Conservation (phyloP, 2,329 filamentous ascomycete genomes). For the Phialophora expanda region DNA sequence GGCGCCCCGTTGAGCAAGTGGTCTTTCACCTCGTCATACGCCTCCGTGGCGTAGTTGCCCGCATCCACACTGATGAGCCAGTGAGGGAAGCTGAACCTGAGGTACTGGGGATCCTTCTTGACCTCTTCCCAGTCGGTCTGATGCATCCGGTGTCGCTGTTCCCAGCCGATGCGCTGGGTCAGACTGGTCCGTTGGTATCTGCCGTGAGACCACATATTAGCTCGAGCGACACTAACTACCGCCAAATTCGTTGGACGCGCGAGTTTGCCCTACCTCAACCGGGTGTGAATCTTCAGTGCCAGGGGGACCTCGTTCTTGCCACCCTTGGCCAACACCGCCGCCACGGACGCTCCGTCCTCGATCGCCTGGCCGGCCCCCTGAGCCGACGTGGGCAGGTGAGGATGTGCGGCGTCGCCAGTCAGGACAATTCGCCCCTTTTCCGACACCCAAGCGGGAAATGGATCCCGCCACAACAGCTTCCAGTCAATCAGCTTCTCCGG, state of each 20-base stretch:
- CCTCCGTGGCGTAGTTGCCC: constrained; percentile 52
- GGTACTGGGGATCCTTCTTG: constrained; percentile 49
- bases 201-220: constrained; percentile 45
- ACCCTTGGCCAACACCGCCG: constrained; percentile 18
- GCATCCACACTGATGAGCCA: constrained; percentile 59
- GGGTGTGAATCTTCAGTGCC: constrained; percentile 12
- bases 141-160: constrained; percentile 49
- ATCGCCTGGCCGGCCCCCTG: constrained; percentile 32
- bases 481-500: constrained; percentile 39
- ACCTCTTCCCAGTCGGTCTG: constrained; percentile 57
- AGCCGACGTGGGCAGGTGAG: constrained; percentile 28
- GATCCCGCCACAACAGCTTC: constrained; percentile 40
- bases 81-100: constrained; percentile 54
- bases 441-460: constrained; percentile 22
- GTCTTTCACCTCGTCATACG: constrained; percentile 46
- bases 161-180: constrained; percentile 54
- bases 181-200: constrained; percentile 49
- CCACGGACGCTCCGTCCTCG: constrained; percentile 39
- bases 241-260: neutral
- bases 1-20: constrained; percentile 49
- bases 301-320: constrained; percentile 15
- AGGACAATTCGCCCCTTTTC: constrained; percentile 38
- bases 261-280: constrained; percentile 8
- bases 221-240: neutral
- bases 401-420: constrained; percentile 30